Evolutionary conservation across 257 asterid genomes (phyloP), one percentile per base, ranked within the genome.

Genomic region (Vinca minor): DNA sequence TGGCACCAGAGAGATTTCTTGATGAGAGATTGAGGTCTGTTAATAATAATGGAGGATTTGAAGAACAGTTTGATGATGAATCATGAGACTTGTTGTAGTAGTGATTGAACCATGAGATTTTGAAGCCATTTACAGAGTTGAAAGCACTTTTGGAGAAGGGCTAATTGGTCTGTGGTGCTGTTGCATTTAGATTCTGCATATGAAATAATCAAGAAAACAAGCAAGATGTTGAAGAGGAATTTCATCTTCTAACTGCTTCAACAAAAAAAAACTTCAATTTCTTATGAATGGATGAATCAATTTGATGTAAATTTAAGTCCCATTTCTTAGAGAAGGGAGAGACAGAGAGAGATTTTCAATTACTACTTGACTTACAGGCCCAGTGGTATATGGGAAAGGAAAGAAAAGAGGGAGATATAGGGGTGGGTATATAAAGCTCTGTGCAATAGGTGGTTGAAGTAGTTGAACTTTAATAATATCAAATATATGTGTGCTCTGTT

Each of bases 91-190:
- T n/a, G n/a, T n/a, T n/a, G n/a, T n/a, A n/a, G n/a, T 92, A 88
- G 75, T 70, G 76, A 7, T 34, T 59, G 61, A 87, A 71, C 94
- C 88, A 84, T 7, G 89, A 73, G 23, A 74, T 44, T 46, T 81
- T 77, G 87, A 92, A 92, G 64, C 81, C 83, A 60, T 87, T 71
- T 25, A 92, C 96, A 11, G 89, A 78, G 77, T 74, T 78, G 80
- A 92, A 92, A 1, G 98, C 96, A n/a, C 58, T 62, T 85, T 56
- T 74, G 52, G 36, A 92, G 75, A 8, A 72, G 76, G 21, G 62
- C 59, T n/a, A n/a, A n/a, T 49, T 35, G 69, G 71, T 87, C 94
- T 4, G 80, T n/a, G n/a, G n/a, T n/a, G 67, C 71, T 78, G 67
- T 71, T 78, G 82, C 91, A 86, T 28, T 80, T 44, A 8, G 85